Base-by-base conservation (phyloP, 73 alveolate genomes). In the Symbiodinium pilosum region DNA sequence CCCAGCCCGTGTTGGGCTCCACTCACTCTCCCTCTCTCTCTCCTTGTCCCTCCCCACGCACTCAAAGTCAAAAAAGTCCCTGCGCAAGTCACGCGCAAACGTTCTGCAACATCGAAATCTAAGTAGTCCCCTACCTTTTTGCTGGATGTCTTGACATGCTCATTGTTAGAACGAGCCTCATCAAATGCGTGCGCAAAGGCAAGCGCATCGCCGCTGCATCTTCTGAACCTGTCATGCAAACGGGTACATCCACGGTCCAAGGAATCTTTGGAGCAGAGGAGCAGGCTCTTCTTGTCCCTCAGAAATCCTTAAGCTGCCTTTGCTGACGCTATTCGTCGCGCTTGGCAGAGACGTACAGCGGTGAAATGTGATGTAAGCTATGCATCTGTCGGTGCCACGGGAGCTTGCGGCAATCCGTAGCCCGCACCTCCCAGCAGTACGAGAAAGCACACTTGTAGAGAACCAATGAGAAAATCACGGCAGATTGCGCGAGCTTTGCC, bases 201-300 rank as follows among this genome's bases (percentile, higher is more conserved):
- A 3, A 91, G 77, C 18, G 89, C 73, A 6, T 91, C 97, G 88
- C 97, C 97, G 54, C 88, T 91, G 77, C 97, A 91, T 30, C 97
- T 73, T 34, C 97, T 87, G 40, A 91, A 91, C 97, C 97, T 91
- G 97, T 2, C 81, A 64, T 20, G 81, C 73, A 26, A n/a, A 54
- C 73, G 30, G 28, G 24, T 54, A 24, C 73, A 5, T 24, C 32
- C 68, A 51, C n/a, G n/a, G n/a, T n/a, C n/a, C n/a, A n/a, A n/a
- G n/a, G n/a, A n/a, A n/a, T n/a, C n/a, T n/a, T n/a, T n/a, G n/a
- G n/a, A n/a, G n/a, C n/a, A n/a, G n/a, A n/a, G n/a, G n/a, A n/a
- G n/a, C n/a, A n/a, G n/a, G n/a, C n/a, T n/a, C n/a, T n/a, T n/a
- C n/a, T n/a, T n/a, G n/a, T n/a, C n/a, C n/a, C n/a, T n/a, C n/a